A percentile compares a stretch with the other conserved stretches of the same genome.
Conservation (phyloP, 495 filamentous ascomycete species). For the Pseudevernia furfuracea region DNA sequence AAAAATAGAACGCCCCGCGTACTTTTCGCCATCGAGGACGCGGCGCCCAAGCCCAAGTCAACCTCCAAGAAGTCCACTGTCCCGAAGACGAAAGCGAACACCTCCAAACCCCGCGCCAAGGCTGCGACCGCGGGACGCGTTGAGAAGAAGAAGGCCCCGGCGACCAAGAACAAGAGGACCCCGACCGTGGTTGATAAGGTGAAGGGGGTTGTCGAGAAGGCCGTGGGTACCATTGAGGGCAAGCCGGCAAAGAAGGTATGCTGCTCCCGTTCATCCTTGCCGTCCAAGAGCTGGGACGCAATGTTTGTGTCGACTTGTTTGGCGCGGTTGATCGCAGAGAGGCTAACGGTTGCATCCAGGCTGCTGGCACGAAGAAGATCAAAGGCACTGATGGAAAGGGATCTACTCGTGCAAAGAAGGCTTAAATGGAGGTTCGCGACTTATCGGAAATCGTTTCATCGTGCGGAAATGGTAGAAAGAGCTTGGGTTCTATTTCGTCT, state of each 20-base stretch:
- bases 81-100: constrained; percentile 23
- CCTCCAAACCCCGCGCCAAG: constrained; percentile 25
- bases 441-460: background rate
- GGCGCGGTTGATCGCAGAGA: background rate
- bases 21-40: constrained; percentile 18
- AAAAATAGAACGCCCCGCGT: constrained; percentile 18
- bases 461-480: background rate
- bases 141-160: constrained; percentile 18
- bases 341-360: constrained; percentile 23
- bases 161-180: constrained; percentile 20
- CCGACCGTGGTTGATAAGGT: constrained; percentile 24
- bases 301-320: background rate
- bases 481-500: background rate
- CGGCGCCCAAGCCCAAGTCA: constrained; percentile 21
- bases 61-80: constrained; percentile 17
- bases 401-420: constrained; percentile 21
- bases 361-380: constrained; percentile 34
- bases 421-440: constrained; percentile 1
- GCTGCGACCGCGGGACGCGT: constrained; percentile 19
- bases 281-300: background rate
- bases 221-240: constrained; percentile 20
- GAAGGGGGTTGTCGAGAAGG: constrained; percentile 23
- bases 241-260: constrained; percentile 29
- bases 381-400: constrained; percentile 31
- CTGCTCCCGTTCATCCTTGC: background rate